Percentiles rank a stretch among this genome's conserved stretches.
These are phyloP conservation scores for Vaccinium corymbosum DNA, from an alignment of 148 eudicot genomes.

Conservation along the genomic window DNA sequence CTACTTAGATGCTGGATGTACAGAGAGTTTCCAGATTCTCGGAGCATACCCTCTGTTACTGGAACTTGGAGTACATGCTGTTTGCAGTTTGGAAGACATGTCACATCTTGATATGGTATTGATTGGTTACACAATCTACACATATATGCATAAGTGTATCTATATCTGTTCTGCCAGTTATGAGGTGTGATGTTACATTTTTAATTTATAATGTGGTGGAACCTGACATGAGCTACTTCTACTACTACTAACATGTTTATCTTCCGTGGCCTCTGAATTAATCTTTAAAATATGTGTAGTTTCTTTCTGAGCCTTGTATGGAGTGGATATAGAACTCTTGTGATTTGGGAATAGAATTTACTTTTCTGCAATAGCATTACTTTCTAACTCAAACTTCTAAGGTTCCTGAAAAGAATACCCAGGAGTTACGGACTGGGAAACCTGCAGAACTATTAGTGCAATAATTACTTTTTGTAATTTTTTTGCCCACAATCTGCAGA, in stretches of 20 bases:
- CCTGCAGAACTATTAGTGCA: background rate
- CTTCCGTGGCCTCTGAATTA: background rate
- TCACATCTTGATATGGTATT: slow-evolving; percentile 73
- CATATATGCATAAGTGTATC: background rate
- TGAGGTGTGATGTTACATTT: background rate
- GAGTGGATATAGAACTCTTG: background rate
- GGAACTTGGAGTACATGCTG: slow-evolving; percentile 74
- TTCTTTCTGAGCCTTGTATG: background rate
- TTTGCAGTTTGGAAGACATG: slow-evolving; percentile 92
- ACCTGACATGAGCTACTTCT: background rate
- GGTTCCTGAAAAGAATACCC: background rate
- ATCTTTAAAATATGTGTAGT: background rate
- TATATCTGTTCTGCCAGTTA: background rate
- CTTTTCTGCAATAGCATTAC: background rate
- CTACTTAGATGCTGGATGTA: slow-evolving; percentile 89
- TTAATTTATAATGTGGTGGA: background rate
- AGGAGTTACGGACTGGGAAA: background rate
- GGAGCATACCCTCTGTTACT: slow-evolving; percentile 77
- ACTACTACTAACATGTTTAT: background rate
- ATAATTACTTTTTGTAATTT: background rate
- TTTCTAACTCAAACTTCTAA: slow-evolving; percentile 1
- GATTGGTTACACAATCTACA: background rate
- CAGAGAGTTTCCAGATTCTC: slow-evolving; percentile 84
- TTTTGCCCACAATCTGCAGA: background rate
- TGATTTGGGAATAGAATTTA: background rate